Conservation (phyloP, 169 alveolate species). For the Theileria sp. region DNA sequence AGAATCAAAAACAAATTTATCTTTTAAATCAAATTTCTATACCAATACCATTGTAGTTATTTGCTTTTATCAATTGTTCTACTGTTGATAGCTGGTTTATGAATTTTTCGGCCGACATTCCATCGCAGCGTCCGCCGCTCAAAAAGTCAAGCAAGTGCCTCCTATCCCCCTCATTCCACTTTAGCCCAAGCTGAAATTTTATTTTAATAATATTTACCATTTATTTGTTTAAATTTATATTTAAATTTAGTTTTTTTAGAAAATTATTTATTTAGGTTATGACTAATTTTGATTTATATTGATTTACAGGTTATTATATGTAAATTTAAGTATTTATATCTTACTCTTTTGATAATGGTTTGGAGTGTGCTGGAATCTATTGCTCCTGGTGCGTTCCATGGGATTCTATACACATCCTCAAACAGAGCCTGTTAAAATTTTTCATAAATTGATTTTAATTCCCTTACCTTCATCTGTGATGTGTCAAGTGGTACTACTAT, state of each 20-base stretch:
- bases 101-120: conserved; percentile 60
- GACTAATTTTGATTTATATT: not conserved
- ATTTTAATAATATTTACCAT: not conserved
- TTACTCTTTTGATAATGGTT: conserved; percentile 25
- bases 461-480: conserved; percentile 25
- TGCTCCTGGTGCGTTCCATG: conserved; percentile 63
- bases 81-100: conserved; percentile 39
- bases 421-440: conserved; percentile 32
- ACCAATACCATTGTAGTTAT: not conserved
- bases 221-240: not conserved
- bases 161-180: conserved; percentile 52
- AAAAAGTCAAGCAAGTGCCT: conserved; percentile 57
- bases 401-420: conserved; percentile 49
- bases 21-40: conserved; percentile 1
- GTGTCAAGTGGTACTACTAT: conserved; percentile 44
- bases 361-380: conserved; percentile 43
- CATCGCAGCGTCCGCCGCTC: conserved; percentile 53
- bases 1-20: not conserved
- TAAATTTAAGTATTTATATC: not conserved
- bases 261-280: not conserved
- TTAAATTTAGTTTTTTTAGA: not conserved
- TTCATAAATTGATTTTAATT: not conserved
- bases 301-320: not conserved
- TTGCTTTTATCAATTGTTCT: conserved; percentile 32
- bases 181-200: conserved; percentile 44